Conservation (phyloP, 768 basidiomycete genomes). For the Dioszegia aurantiaca region DNA sequence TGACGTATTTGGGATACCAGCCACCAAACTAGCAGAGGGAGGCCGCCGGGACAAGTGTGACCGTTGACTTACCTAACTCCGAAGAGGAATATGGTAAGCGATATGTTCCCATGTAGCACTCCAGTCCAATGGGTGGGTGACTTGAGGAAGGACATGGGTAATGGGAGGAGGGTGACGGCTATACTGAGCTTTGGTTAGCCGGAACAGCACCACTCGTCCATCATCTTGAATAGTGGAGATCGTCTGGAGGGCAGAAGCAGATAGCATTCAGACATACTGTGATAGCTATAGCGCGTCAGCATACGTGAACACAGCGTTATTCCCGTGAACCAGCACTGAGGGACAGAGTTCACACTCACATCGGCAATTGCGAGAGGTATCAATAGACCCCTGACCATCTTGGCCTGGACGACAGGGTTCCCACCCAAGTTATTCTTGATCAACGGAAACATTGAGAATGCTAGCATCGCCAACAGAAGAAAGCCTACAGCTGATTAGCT, state of each 20-base stretch:
- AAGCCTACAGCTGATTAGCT: constrained; percentile 33
- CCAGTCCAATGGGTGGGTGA: constrained; percentile 40
- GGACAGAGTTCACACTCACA: background rate
- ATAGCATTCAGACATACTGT: constrained; percentile 15
- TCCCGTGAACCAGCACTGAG: too few species aligned
- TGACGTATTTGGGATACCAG: too few species aligned
- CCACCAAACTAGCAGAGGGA: too few species aligned
- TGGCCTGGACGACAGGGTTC: constrained; percentile 34
- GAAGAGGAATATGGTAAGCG: constrained; percentile 43
- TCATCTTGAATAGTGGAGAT: too few species aligned
- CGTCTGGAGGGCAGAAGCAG: too few species aligned
- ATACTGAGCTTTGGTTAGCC: constrained; percentile 29
- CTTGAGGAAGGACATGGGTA: constrained; percentile 39
- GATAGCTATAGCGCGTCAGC: constrained; percentile 18
- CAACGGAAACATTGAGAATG: constrained; percentile 37
- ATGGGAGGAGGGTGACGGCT: constrained; percentile 36
- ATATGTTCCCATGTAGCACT: constrained; percentile 45
- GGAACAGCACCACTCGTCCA: too few species aligned
- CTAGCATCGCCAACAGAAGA: constrained; percentile 47
- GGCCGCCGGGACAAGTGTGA: too few species aligned
- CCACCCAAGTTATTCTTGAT: constrained; percentile 23
- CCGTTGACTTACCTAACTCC: constrained; percentile 6
- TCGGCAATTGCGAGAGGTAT: constrained; percentile 48
- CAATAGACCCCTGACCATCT: constrained; percentile 42
- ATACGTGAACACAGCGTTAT: background rate